phyloP scores from a whole-genome alignment of 108 stramenopile species.

The Discostella pseudostelligera region DNA sequence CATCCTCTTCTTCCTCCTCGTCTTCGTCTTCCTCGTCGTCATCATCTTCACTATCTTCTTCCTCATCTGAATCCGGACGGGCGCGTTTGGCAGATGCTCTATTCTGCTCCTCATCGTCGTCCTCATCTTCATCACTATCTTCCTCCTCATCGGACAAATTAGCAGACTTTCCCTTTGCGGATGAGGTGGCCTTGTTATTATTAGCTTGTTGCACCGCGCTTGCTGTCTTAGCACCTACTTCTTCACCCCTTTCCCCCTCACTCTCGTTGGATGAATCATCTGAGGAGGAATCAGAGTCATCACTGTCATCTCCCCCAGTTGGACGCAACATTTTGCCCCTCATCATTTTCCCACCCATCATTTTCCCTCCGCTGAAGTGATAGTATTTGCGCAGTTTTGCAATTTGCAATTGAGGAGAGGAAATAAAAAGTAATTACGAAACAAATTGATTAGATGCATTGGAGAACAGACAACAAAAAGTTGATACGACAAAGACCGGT shows the following conservation, averaged over 20 bases:
- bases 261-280: constrained; percentile 43
- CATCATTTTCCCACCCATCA: constrained; percentile 55
- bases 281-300: constrained; percentile 47
- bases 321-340: constrained; percentile 69
- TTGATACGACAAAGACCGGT: background rate
- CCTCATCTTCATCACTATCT: constrained; percentile 11
- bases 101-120: constrained; percentile 8
- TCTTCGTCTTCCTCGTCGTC: constrained; percentile 57
- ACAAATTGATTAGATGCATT: background rate
- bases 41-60: constrained; percentile 62
- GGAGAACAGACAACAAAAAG: no score
- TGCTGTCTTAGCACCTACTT: constrained; percentile 3
- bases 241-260: constrained; percentile 29
- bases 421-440: no score
- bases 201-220: background rate
- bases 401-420: background rate
- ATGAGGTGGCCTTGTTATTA: background rate
- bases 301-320: constrained; percentile 36
- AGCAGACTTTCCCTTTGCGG: constrained; percentile 9
- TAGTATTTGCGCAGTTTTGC: background rate
- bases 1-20: constrained; percentile 35
- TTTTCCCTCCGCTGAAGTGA: constrained; percentile 41
- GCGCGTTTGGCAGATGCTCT: constrained; percentile 27
- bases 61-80: constrained; percentile 59
- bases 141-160: constrained; percentile 25